These are phyloP conservation scores for Colletotrichum endophyticum DNA, from an alignment of 2,329 filamentous ascomycete genomes.

Conservation along the genomic window DNA sequence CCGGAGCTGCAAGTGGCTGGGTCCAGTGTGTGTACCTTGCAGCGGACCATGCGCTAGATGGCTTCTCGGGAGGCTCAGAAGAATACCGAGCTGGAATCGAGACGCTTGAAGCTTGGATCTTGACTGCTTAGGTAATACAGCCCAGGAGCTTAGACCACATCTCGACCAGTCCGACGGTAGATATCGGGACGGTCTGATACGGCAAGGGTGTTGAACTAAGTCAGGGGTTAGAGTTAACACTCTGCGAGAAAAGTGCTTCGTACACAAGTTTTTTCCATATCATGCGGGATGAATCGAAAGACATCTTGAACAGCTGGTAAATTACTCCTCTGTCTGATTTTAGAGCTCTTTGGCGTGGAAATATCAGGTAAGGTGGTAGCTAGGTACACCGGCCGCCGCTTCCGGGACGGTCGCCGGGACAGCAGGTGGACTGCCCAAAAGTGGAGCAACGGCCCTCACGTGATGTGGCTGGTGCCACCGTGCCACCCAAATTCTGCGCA, in stretches of 20 bases:
- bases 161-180: neutral
- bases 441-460: conserved; percentile 3
- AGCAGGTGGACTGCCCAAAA: neutral
- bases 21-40: neutral
- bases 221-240: neutral
- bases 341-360: neutral
- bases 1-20: neutral
- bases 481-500: conserved; percentile 3
- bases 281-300: neutral
- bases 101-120: neutral
- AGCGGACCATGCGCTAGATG: neutral
- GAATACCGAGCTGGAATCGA: neutral
- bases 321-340: neutral
- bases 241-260: neutral
- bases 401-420: conserved; percentile 18
- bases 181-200: neutral
- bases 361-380: neutral
- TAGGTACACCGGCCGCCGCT: neutral
- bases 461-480: conserved; percentile 20
- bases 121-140: neutral
- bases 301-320: neutral
- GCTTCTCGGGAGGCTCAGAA: neutral
- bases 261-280: neutral
- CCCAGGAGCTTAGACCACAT: neutral
- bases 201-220: neutral